phyloP scores from a whole-genome alignment of 495 filamentous ascomycete genomes.

The Elasticomyces elasticus region DNA sequence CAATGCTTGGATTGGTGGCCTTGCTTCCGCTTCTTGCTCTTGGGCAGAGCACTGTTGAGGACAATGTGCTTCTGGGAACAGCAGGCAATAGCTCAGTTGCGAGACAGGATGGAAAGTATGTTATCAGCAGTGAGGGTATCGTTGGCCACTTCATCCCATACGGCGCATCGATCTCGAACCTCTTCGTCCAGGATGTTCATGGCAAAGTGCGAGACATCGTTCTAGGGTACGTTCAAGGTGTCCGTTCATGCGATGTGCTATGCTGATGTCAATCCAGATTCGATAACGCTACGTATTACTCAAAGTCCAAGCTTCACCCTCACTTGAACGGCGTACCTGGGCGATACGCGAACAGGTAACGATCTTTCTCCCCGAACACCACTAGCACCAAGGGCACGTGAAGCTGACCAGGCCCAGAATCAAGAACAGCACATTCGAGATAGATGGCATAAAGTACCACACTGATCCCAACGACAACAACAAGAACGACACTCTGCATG shows the following conservation, averaged over 20 bases:
- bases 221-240: constrained; percentile 37
- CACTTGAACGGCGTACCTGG: constrained; percentile 18
- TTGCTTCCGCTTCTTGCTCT: not conserved
- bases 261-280: constrained; percentile 31
- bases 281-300: constrained; percentile 65
- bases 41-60: not conserved
- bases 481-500: constrained; percentile 65
- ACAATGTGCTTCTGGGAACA: not conserved
- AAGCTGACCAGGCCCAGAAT: constrained; percentile 51
- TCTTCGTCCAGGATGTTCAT: constrained; percentile 61
- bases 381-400: no score
- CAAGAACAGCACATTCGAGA: constrained; percentile 69
- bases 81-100: constrained; percentile 7
- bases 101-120: constrained; percentile 46
- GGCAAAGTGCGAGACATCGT: constrained; percentile 55
- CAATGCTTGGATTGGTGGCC: not conserved
- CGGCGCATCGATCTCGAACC: constrained; percentile 64
- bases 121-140: constrained; percentile 62
- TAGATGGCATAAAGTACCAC: constrained; percentile 56
- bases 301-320: constrained; percentile 43
- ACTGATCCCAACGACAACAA: constrained; percentile 56
- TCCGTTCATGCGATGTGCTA: not conserved
- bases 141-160: constrained; percentile 66
- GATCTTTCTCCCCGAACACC: no score
- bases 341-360: constrained; percentile 11